These are phyloP conservation scores for Seminavis robusta DNA, from an alignment of 108 stramenopile genomes.

Conservation along the genomic window DNA sequence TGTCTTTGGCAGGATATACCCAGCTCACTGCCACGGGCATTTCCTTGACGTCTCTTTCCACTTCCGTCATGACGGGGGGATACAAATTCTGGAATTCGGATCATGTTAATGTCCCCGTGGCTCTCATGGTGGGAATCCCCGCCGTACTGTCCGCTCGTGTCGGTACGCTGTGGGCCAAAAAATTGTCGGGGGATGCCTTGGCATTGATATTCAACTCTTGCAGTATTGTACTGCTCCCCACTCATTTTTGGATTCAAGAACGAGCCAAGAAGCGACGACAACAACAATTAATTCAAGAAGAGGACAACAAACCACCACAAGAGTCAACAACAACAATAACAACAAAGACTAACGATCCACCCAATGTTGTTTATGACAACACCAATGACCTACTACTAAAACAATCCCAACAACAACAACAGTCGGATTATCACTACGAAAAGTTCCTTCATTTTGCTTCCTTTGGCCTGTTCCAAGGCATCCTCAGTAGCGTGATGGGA, in stretches of 20 bases:
- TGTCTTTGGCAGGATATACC: conserved; percentile 5
- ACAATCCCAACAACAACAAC: too few relatives aligned
- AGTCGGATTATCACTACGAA: too few relatives aligned
- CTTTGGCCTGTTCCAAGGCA: conserved; percentile 12
- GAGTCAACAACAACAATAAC: neutral
- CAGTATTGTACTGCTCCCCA: conserved; percentile 20
- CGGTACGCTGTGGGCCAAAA: conserved; percentile 10
- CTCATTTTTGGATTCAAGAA: conserved; percentile 17
- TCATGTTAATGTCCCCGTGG: neutral
- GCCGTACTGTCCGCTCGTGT: conserved; percentile 18
- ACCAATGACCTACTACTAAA: too few relatives aligned
- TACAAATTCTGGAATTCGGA: conserved; percentile 8
- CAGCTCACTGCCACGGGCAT: conserved; percentile 25
- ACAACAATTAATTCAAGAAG: neutral
- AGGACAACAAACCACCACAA: too few relatives aligned
- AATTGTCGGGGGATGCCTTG: conserved; percentile 18
- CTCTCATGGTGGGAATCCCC: conserved; percentile 9
- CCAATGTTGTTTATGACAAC: too few relatives aligned
- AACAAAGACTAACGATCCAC: too few relatives aligned
- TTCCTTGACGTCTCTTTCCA: conserved; percentile 11
- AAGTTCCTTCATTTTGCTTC: too few relatives aligned
- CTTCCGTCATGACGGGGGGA: conserved; percentile 9
- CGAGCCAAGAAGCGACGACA: conserved; percentile 4
- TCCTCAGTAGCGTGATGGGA: conserved; percentile 19
- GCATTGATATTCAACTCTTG: conserved; percentile 12